Evolutionary conservation across 1,139 yeast genomes (phyloP).

Genomic region (Wickerhamomyces sp.): DNA sequence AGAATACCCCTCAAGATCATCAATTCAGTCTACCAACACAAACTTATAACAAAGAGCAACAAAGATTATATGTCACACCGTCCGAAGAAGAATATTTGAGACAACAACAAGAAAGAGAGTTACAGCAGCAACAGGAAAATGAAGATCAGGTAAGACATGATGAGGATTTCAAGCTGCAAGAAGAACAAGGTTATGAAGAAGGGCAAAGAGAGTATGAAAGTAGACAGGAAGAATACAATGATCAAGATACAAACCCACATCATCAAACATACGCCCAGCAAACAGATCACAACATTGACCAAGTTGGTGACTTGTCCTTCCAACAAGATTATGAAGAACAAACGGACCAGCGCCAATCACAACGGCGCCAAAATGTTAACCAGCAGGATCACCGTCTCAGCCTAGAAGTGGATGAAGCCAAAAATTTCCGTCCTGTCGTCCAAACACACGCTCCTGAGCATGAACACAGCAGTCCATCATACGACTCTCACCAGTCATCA

Average conservation of each 20-base stretch:
- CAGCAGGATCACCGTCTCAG: slow-evolving; percentile 1
- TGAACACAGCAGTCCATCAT: neutral
- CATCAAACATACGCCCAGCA: slow-evolving; percentile 11
- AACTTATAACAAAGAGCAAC: slow-evolving; percentile 11
- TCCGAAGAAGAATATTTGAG: slow-evolving; percentile 15
- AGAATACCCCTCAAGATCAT: slow-evolving; percentile 2
- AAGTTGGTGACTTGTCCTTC: slow-evolving; percentile 15
- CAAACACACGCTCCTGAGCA: no score
- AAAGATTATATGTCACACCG: slow-evolving; percentile 11
- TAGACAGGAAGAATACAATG: slow-evolving; percentile 6
- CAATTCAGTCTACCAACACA: slow-evolving; percentile 12
- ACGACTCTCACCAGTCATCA: slow-evolving; percentile 3
- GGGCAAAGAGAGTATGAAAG: slow-evolving; percentile 8
- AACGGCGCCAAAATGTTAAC: neutral
- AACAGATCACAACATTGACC: no score
- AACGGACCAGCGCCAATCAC: slow-evolving; percentile 1
- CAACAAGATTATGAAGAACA: slow-evolving; percentile 14
- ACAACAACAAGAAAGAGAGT: slow-evolving; percentile 17
- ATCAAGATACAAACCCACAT: slow-evolving; percentile 8
- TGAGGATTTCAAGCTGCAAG: slow-evolving; percentile 4
- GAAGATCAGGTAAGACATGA: no score
- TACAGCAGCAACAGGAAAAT: slow-evolving; percentile 5
- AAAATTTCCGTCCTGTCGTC: neutral
- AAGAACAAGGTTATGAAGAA: slow-evolving; percentile 4
- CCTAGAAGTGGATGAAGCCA: neutral